phyloP scores from a whole-genome alignment of 495 filamentous ascomycete species.

The Neurospora intermedia region DNA sequence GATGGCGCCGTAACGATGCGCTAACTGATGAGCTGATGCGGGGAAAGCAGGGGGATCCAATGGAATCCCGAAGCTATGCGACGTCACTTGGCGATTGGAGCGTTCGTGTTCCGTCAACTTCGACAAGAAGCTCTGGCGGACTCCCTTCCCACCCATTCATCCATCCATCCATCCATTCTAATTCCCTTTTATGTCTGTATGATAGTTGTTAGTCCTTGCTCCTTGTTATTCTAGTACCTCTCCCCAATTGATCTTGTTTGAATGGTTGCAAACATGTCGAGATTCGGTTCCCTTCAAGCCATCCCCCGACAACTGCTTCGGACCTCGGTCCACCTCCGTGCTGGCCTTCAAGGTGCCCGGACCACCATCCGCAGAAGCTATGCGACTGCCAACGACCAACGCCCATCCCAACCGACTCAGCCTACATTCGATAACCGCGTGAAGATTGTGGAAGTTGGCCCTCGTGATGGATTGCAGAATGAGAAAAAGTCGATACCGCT shows the following conservation, averaged over 20 bases:
- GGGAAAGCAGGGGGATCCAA: neutral
- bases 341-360: neutral
- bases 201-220: neutral
- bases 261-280: slow-evolving; percentile 10
- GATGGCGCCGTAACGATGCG: neutral
- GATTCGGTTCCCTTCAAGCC: slow-evolving; percentile 13
- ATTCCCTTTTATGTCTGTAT: neutral
- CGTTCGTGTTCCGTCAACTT: neutral
- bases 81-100: slow-evolving; percentile 7
- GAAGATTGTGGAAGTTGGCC: slow-evolving; percentile 81
- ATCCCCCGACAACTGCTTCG: slow-evolving; percentile 1
- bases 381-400: slow-evolving; percentile 26
- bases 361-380: slow-evolving; percentile 16
- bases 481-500: slow-evolving; percentile 76
- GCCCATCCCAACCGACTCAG: slow-evolving; percentile 6
- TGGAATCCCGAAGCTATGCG: slow-evolving; percentile 18
- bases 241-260: neutral
- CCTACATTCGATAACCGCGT: slow-evolving; percentile 38
- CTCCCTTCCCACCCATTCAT: neutral
- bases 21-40: neutral
- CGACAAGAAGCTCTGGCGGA: neutral
- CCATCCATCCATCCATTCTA: neutral
- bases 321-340: neutral
- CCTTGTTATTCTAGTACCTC: neutral
- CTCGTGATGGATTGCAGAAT: slow-evolving; percentile 91